Conservation (phyloP, 169 alveolate genomes). For the Plasmodium berghei region DNA sequence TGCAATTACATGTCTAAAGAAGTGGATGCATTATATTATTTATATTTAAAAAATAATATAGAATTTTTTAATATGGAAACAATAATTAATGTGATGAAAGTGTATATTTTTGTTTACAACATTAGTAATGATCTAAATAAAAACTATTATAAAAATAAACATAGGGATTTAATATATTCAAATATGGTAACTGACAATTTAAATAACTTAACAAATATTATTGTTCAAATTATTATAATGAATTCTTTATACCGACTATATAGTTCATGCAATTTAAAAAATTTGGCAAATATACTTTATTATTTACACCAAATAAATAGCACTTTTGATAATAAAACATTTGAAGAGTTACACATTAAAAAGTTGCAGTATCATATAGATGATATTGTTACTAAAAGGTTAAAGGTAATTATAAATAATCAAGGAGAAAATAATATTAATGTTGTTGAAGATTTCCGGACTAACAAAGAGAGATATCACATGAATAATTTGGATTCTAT, state of each 20-base stretch:
- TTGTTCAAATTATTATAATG: constrained; percentile 28
- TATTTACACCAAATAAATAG: constrained; percentile 49
- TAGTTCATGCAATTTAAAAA: constrained; percentile 10
- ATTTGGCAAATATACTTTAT: constrained; percentile 26
- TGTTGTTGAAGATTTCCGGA: background rate
- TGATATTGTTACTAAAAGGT: constrained; percentile 21
- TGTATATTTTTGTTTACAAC: constrained; percentile 43
- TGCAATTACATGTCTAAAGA: constrained; percentile 27
- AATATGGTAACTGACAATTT: constrained; percentile 21
- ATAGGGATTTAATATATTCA: background rate
- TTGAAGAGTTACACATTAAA: constrained; percentile 44
- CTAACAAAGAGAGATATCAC: background rate
- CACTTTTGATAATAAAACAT: constrained; percentile 26
- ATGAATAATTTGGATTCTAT: background rate
- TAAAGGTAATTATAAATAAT: constrained; percentile 6
- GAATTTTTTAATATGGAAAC: constrained; percentile 53
- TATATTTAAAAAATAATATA: constrained; percentile 43
- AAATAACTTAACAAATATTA: constrained; percentile 22
- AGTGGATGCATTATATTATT: constrained; percentile 34
- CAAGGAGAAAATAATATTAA: background rate
- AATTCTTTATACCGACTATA: constrained; percentile 22
- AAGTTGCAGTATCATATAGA: constrained; percentile 31
- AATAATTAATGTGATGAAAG: constrained; percentile 27
- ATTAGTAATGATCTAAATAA: constrained; percentile 37
- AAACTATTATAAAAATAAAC: constrained; percentile 8